phyloP scores from a whole-genome alignment of 2,329 filamentous ascomycete genomes.

The Neonectria faginata region DNA sequence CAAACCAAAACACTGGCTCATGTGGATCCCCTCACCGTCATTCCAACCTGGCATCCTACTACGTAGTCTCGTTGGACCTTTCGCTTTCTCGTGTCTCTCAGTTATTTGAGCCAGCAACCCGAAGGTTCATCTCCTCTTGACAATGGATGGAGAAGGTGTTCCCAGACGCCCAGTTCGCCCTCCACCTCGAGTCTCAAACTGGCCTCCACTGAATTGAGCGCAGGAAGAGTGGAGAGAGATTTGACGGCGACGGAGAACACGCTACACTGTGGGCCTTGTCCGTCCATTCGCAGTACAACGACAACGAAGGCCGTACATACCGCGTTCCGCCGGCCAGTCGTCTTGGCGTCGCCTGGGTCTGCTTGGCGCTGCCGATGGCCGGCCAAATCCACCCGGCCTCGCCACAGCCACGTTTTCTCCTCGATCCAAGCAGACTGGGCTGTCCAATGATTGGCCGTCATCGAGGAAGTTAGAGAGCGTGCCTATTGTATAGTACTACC shows the following conservation, averaged over 20 bases:
- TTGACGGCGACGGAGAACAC: constrained; percentile 11
- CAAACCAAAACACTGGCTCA: constrained; percentile 3
- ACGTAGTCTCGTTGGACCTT: background rate
- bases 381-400: constrained; percentile 15
- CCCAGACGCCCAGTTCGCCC: constrained; percentile 19
- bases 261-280: constrained; percentile 5
- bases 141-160: constrained; percentile 3
- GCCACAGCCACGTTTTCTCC: constrained; percentile 44
- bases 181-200: constrained; percentile 26
- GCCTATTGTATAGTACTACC: background rate
- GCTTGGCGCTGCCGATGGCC: constrained; percentile 33
- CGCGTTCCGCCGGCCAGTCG: constrained; percentile 34
- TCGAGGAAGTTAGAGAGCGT: constrained; percentile 1
- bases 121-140: constrained; percentile 1
- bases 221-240: constrained; percentile 10
- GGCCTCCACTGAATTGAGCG: constrained; percentile 9
- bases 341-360: constrained; percentile 5
- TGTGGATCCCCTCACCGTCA: constrained; percentile 20
- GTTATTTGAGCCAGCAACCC: background rate
- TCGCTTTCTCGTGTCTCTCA: background rate
- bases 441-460: constrained; percentile 9
- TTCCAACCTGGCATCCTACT: constrained; percentile 16
- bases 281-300: no score
- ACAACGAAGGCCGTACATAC: constrained; percentile 11
- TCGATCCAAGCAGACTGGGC: constrained; percentile 26